Conservation (phyloP, 192 early-diverging fungal species). For the Umbelopsis vinacea region DNA sequence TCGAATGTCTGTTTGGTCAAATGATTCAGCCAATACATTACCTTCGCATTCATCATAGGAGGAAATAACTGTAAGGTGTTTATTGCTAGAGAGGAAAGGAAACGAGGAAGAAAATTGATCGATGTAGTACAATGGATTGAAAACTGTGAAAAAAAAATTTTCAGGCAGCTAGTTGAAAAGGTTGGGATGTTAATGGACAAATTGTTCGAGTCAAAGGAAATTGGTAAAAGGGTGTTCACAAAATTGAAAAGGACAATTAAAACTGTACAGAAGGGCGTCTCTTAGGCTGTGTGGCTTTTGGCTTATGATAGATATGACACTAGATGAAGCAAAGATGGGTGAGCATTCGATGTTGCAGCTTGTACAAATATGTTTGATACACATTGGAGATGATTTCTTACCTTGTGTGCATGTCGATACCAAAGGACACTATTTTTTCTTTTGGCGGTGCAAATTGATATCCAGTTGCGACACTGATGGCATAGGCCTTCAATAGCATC, state of each 20-base stretch:
- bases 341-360: neutral
- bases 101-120: neutral
- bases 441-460: conserved; percentile 75
- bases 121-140: neutral
- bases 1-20: neutral
- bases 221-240: neutral
- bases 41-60: neutral
- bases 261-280: conserved; percentile 22
- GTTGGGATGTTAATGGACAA: neutral
- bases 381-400: conserved; percentile 5
- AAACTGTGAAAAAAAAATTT: neutral
- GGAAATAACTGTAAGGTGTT: neutral
- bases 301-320: conserved; percentile 45
- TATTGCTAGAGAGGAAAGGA: neutral
- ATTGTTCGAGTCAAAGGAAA: neutral
- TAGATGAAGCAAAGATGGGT: conserved; percentile 14
- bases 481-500: conserved; percentile 80
- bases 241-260: conserved; percentile 6
- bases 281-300: conserved; percentile 25
- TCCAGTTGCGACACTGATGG: conserved; percentile 82
- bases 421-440: conserved; percentile 78
- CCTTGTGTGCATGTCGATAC: conserved; percentile 86
- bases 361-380: neutral
- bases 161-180: no score
- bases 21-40: neutral